Evolutionary conservation across 2,329 filamentous ascomycete genomes (phyloP).

Genomic region (Fusarium continuum): DNA sequence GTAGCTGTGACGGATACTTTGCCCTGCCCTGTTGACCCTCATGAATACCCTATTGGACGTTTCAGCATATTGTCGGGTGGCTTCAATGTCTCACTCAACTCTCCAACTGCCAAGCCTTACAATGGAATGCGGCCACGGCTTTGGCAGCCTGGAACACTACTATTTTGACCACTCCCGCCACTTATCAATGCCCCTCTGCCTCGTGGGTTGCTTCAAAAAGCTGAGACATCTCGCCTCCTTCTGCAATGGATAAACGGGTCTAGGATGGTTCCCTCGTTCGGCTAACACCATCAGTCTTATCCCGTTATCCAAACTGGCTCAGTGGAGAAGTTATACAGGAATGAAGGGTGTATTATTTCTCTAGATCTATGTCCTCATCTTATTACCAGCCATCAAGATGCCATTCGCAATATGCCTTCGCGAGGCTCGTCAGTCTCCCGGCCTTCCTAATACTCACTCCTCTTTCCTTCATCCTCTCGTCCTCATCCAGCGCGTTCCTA

Average conservation of each 20-base stretch:
- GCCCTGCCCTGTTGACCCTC: slow-evolving; percentile 14
- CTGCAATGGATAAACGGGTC: slow-evolving; percentile 38
- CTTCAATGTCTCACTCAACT: slow-evolving; percentile 39
- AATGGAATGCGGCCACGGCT: slow-evolving; percentile 41
- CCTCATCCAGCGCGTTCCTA: slow-evolving; percentile 11
- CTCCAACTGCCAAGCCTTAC: slow-evolving; percentile 25
- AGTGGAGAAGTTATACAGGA: slow-evolving; percentile 44
- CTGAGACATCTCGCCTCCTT: slow-evolving; percentile 48
- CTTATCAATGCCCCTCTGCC: slow-evolving; percentile 4
- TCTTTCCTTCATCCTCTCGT: slow-evolving; percentile 25
- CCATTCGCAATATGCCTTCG: slow-evolving; percentile 35
- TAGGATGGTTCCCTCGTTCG: slow-evolving; percentile 20
- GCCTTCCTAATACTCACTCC: slow-evolving; percentile 18
- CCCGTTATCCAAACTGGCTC: slow-evolving; percentile 35
- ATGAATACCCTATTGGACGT: not conserved
- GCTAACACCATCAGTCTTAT: slow-evolving; percentile 20
- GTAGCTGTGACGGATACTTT: not conserved
- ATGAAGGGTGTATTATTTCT: slow-evolving; percentile 51
- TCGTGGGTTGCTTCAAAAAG: slow-evolving; percentile 10
- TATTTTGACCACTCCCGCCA: slow-evolving; percentile 29
- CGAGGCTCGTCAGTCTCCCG: slow-evolving; percentile 19
- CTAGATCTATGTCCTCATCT: slow-evolving; percentile 18
- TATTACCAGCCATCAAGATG: slow-evolving; percentile 46
- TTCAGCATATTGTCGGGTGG: slow-evolving; percentile 9
- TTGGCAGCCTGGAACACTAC: slow-evolving; percentile 28